Evolutionary conservation across 2,329 filamentous ascomycete genomes (phyloP).

Genomic region (Sordariomycetes sp.): DNA sequence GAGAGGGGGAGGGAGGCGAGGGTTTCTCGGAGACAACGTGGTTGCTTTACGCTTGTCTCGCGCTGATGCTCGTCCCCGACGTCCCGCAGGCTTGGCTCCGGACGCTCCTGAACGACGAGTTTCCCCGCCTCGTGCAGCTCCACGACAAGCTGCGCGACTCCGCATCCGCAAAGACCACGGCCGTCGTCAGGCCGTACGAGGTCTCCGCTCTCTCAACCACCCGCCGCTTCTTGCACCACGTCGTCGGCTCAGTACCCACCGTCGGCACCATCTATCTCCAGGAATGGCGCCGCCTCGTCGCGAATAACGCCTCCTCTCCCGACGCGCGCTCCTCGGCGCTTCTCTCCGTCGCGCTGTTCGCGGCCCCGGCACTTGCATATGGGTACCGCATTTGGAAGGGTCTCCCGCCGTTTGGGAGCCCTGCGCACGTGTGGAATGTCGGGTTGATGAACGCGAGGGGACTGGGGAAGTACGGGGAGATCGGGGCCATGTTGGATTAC

Average conservation of each 20-base stretch:
- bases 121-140: constrained; percentile 10
- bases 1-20: background rate
- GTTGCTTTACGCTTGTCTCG: constrained; percentile 66
- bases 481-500: constrained; percentile 28
- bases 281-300: constrained; percentile 18
- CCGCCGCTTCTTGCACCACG: constrained; percentile 16
- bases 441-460: constrained; percentile 12
- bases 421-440: constrained; percentile 26
- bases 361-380: constrained; percentile 24
- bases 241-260: constrained; percentile 16
- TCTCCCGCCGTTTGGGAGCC: constrained; percentile 30
- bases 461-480: constrained; percentile 29
- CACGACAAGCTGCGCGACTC: constrained; percentile 13
- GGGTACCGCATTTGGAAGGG: constrained; percentile 23
- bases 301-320: constrained; percentile 16
- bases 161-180: constrained; percentile 15
- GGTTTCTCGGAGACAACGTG: constrained; percentile 53
- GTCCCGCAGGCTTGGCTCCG: constrained; percentile 31
- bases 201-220: background rate
- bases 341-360: constrained; percentile 18
- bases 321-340: constrained; percentile 18
- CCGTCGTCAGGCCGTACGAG: constrained; percentile 10
- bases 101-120: constrained; percentile 12
- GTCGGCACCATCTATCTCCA: constrained; percentile 14
- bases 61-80: constrained; percentile 47